Evolutionary conservation across 2,329 filamentous ascomycete genomes (phyloP).

Genomic region (Thelonectria discophora): DNA sequence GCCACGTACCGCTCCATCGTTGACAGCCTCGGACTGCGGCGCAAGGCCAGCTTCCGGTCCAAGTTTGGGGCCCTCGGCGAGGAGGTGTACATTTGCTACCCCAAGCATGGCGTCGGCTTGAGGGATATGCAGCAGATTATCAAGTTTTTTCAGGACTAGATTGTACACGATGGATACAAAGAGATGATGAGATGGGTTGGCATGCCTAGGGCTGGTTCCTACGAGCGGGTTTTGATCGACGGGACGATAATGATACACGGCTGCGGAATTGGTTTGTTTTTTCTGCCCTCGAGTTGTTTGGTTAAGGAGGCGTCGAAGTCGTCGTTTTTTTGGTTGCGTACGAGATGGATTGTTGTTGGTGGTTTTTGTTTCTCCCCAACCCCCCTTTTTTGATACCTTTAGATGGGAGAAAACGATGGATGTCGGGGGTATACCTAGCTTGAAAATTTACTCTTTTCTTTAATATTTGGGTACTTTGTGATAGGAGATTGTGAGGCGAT

Average conservation of each 20-base stretch:
- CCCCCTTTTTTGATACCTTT: constrained; percentile 22
- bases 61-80: constrained; percentile 90
- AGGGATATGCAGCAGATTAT: constrained; percentile 85
- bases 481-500: too few species aligned
- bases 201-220: background rate
- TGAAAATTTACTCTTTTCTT: constrained; percentile 13
- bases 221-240: background rate
- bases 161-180: background rate
- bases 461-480: background rate
- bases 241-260: constrained; percentile 2
- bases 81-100: constrained; percentile 89
- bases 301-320: constrained; percentile 1
- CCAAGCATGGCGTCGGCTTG: constrained; percentile 83
- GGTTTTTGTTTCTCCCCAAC: constrained; percentile 4
- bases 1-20: constrained; percentile 85
- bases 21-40: constrained; percentile 81
- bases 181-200: background rate
- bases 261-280: background rate
- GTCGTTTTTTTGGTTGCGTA: background rate
- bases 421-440: constrained; percentile 12
- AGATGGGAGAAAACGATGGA: constrained; percentile 13
- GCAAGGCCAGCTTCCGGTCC: constrained; percentile 88
- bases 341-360: background rate
- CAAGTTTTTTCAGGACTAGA: constrained; percentile 84
- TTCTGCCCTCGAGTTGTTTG: background rate